phyloP scores from a whole-genome alignment of 1,284 basidiomycete genomes.

The Retiboletus flavoniger region DNA sequence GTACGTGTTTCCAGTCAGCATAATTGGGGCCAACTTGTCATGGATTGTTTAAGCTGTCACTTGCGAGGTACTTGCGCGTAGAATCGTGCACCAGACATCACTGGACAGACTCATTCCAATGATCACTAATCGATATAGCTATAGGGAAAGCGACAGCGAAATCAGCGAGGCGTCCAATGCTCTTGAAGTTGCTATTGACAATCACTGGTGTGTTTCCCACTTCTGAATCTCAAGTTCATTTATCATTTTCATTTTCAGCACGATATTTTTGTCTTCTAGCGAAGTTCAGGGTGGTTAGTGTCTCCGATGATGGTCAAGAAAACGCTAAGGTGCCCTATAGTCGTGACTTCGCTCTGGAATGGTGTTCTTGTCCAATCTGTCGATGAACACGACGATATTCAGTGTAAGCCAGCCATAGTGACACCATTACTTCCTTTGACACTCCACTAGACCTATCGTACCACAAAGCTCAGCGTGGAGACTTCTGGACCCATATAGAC shows the following conservation, averaged over 20 bases:
- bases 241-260: slow-evolving; percentile 39
- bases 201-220: slow-evolving; percentile 59
- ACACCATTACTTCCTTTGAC: slow-evolving; percentile 9
- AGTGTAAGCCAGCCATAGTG: slow-evolving; percentile 48
- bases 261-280: slow-evolving; percentile 82
- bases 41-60: slow-evolving; percentile 55
- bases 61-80: slow-evolving; percentile 85
- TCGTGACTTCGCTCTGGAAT: slow-evolving; percentile 73
- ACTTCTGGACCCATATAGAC: slow-evolving; percentile 72
- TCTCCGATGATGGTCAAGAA: neutral
- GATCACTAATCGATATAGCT: slow-evolving; percentile 77
- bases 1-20: slow-evolving; percentile 38
- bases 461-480: slow-evolving; percentile 46
- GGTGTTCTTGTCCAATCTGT: slow-evolving; percentile 81
- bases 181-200: slow-evolving; percentile 38
- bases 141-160: slow-evolving; percentile 68
- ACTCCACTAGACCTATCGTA: slow-evolving; percentile 56
- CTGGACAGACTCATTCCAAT: slow-evolving; percentile 64
- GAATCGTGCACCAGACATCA: slow-evolving; percentile 69
- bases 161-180: slow-evolving; percentile 30
- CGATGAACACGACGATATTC: slow-evolving; percentile 65
- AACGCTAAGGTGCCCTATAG: slow-evolving; percentile 36
- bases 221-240: slow-evolving; percentile 1
- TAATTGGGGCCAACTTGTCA: neutral
- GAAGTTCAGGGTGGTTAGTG: slow-evolving; percentile 79